Percentiles rank a stretch among this genome's conserved stretches.
These are phyloP conservation scores for Iris macrosiphon DNA, from an alignment of 106 monocot species.

Conservation along the genomic window DNA sequence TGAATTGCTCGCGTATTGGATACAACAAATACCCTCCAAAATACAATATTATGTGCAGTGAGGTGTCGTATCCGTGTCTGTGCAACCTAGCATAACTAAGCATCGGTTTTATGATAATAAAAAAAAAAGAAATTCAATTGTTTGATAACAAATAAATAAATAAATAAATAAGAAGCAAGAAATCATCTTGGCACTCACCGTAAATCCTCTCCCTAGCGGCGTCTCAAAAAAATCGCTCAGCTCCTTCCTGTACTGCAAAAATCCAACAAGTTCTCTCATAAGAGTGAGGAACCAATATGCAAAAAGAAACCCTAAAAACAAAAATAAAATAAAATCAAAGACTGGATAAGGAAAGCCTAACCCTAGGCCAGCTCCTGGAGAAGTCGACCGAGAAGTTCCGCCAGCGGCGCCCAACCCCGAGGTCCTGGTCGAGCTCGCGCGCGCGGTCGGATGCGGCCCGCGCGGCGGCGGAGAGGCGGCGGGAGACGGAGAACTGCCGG, in stretches of 20 bases:
- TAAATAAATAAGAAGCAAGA: no score
- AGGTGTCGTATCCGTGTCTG: no score
- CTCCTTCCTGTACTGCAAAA: conserved; percentile 78
- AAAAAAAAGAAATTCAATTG: no score
- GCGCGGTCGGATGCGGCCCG: conserved; percentile 34
- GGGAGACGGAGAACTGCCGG: conserved; percentile 48
- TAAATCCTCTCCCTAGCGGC: conserved; percentile 68
- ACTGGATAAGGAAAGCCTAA: conserved; percentile 12
- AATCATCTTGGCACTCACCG: no score
- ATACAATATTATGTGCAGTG: no score
- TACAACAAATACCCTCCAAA: no score
- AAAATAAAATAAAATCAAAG: background rate
- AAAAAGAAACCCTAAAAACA: background rate
- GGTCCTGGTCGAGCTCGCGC: conserved; percentile 69
- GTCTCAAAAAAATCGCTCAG: conserved; percentile 48
- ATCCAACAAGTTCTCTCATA: no score
- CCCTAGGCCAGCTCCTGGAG: conserved; percentile 89
- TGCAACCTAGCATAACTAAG: no score
- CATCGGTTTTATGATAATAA: no score
- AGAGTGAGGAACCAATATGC: background rate
- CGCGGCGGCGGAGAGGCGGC: conserved; percentile 45
- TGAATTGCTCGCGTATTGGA: no score
- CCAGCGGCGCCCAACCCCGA: conserved; percentile 65
- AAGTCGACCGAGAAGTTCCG: conserved; percentile 69
- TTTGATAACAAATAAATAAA: no score